Percentiles rank a stretch among this genome's conserved stretches.
Evolutionary conservation across 2,329 filamentous ascomycete genomes (phyloP).

Genomic region (Fusarium sp.): DNA sequence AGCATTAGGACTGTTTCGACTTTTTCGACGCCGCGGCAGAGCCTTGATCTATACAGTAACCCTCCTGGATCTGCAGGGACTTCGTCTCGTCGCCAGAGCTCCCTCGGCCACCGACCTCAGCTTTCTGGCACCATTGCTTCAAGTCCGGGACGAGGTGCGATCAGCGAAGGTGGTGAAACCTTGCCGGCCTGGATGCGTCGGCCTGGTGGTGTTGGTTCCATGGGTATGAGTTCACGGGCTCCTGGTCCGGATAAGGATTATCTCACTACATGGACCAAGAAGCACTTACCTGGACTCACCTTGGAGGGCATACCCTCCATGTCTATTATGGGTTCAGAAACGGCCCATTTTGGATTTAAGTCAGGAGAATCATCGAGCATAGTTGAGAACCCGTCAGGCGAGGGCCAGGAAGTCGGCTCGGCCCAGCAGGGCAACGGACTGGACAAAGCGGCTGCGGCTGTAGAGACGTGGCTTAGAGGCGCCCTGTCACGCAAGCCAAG

Average conservation of each 20-base stretch:
- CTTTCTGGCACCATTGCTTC: conserved; percentile 48
- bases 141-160: conserved; percentile 48
- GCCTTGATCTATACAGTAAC: conserved; percentile 65
- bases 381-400: conserved; percentile 62
- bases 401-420: conserved; percentile 55
- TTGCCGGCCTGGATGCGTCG: conserved; percentile 75
- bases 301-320: conserved; percentile 74
- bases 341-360: conserved; percentile 65
- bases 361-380: conserved; percentile 52
- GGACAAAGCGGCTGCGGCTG: conserved; percentile 84
- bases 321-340: conserved; percentile 70
- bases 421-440: conserved; percentile 65
- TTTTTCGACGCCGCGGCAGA: conserved; percentile 72
- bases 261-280: conserved; percentile 83
- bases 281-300: conserved; percentile 82
- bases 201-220: conserved; percentile 87
- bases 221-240: conserved; percentile 73
- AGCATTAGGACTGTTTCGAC: conserved; percentile 73
- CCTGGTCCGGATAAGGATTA: conserved; percentile 87
- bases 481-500: conserved; percentile 73
- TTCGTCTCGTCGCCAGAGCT: conserved; percentile 55
- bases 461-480: conserved; percentile 91
- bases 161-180: conserved; percentile 51
- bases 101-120: conserved; percentile 50
- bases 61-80: conserved; percentile 49